These are phyloP conservation scores for Cordyceps farinosa DNA, from an alignment of 2,329 filamentous ascomycete genomes.

Conservation along the genomic window DNA sequence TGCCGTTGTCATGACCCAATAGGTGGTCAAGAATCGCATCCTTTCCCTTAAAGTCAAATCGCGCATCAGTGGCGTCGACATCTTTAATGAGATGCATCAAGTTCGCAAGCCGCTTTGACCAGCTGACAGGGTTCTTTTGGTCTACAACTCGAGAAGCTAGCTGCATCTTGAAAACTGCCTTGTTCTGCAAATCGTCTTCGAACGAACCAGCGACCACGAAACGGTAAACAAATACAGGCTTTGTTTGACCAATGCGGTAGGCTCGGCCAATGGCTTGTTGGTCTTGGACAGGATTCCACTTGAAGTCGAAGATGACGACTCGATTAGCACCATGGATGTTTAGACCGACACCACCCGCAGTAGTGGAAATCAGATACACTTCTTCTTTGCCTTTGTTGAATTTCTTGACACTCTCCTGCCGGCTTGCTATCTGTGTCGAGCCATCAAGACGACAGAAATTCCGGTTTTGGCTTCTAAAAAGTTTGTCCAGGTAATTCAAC, in stretches of 20 bases:
- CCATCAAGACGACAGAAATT: constrained; percentile 66
- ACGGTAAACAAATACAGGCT: constrained; percentile 80
- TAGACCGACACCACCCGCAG: constrained; percentile 74
- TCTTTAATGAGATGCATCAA: constrained; percentile 58
- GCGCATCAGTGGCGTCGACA: constrained; percentile 34
- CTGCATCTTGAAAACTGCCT: constrained; percentile 77
- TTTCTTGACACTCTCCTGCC: constrained; percentile 60
- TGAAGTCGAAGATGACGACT: constrained; percentile 81
- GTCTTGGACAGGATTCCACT: constrained; percentile 76
- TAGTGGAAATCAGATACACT: constrained; percentile 79
- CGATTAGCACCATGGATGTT: constrained; percentile 83
- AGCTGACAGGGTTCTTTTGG: constrained; percentile 70
- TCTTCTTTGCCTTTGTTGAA: constrained; percentile 61
- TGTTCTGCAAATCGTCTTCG: constrained; percentile 70
- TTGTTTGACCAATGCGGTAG: constrained; percentile 79
- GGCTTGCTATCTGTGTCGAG: constrained; percentile 47
- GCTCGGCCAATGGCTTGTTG: constrained; percentile 84
- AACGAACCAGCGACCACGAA: constrained; percentile 76
- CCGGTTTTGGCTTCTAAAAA: constrained; percentile 49
- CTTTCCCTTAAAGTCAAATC: constrained; percentile 54
- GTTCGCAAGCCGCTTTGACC: constrained; percentile 53
- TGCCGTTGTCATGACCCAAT: constrained; percentile 34
- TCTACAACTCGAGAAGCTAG: constrained; percentile 78
- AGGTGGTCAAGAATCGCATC: constrained; percentile 58
- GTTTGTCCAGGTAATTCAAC: constrained; percentile 62